Evolutionary conservation across 305 asterid genomes (phyloP), one percentile per base, ranked within the genome.

Genomic region (Rubia tinctorum): DNA sequence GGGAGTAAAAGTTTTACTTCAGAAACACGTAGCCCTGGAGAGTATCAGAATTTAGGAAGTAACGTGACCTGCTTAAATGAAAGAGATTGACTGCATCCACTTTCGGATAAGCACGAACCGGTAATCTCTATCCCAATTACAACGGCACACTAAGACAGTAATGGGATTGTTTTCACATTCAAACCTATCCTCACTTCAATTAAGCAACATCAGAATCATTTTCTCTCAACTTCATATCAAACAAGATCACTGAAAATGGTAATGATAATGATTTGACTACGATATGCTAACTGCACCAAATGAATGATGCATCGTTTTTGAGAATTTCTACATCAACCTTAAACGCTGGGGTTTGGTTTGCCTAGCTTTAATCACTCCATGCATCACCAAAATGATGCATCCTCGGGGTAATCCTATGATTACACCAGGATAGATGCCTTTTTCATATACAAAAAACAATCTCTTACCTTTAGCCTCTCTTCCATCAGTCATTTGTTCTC

Each of bases 371-470:
- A 6, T 49, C 56, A 18, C 60, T n/a, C 12, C 60, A 7, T 18
- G 25, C 61, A n/a, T 55, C 61, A 55, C 61, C 25, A 55, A 55
- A n/a, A 55, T 55, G 61, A 55, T n/a, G 72, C 61, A 69, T 68
- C 70, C 68, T 49, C 45, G 6, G 45, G 68, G 63, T 10, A 42
- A 64, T 30, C 66, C 75, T 44, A 73, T 51, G 49, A 59, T 62
- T 60, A 72, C 75, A 47, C 61, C 75, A 23, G 43, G 71, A n/a
- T 47, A 39, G 61, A 14, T n/a, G 74, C 77, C 22, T 72, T 59
- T 30, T 63, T 40, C 80, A 39, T 78, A 69, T 81, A 79, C 78
- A 83, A 66, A 74, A 69, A 82, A 73, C 72, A 82, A 77, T 78
- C 58, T 23, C 30, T 63, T 37, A 55, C 69, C 34, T 56, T 58